A percentile compares a stretch with the other conserved stretches of the same genome.
Evolutionary conservation across 2,329 filamentous ascomycete species (phyloP).

Genomic region (Alternaria brassicae): DNA sequence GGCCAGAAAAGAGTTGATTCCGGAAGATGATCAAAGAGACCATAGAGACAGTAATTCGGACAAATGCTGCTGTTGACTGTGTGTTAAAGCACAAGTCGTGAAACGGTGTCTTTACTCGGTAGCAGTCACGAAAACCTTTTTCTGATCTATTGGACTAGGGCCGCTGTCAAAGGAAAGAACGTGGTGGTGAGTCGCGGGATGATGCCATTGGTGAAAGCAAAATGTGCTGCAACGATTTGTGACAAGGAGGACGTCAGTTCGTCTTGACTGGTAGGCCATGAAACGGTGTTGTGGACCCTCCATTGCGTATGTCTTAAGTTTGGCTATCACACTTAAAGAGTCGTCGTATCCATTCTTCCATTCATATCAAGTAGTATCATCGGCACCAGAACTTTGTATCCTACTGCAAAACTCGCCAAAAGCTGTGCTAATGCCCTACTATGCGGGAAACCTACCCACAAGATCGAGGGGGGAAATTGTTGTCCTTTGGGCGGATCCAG

Average conservation of each 20-base stretch:
- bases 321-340: too few relatives aligned
- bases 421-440: too few relatives aligned
- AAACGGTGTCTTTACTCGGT: fast-evolving
- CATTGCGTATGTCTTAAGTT: too few relatives aligned
- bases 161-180: fast-evolving
- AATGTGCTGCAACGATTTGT: background rate
- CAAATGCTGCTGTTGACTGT: background rate
- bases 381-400: too few relatives aligned
- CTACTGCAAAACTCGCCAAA: too few relatives aligned
- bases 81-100: background rate
- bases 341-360: too few relatives aligned
- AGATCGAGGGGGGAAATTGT: too few relatives aligned
- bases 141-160: fast-evolving
- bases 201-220: background rate
- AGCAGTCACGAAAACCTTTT: background rate
- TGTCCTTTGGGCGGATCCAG: too few relatives aligned
- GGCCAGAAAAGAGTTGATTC: background rate
- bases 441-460: too few relatives aligned
- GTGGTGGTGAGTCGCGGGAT: background rate
- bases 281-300: background rate
- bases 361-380: too few relatives aligned
- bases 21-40: background rate
- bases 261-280: background rate
- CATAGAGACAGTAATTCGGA: background rate
- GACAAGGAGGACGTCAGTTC: background rate